Evolutionary conservation across 202 grass and related monocot species (phyloP), one percentile per base, ranked within the genome.

Genomic region (Zizania palustris): DNA sequence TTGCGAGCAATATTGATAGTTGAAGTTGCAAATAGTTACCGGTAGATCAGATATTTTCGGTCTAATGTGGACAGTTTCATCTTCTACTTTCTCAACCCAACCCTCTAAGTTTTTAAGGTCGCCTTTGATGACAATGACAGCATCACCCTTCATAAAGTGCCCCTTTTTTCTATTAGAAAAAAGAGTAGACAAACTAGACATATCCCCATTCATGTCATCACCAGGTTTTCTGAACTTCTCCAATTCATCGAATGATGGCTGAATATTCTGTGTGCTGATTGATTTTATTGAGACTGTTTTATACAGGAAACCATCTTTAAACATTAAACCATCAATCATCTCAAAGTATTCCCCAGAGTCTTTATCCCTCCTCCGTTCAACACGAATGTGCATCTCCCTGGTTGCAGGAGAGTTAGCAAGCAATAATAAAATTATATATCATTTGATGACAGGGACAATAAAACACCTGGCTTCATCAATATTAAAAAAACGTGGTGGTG

Each of bases 91-190:
- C 68, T 93, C 90, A 85, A 97, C 84, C 67, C 64, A 88, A 12
- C 93, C 93, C 79, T 87, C 78, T 21, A 93, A 70, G 71, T 91
- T 82, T 69, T 91, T 93, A 1, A 93, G 84, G 69, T 93, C 93
- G n/a, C 88, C 93, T 40, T 84, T 87, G 21, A 93, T 80, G 62
- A 97, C 83, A 83, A 97, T 87, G 40, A 97, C 93, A 48, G 84
- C 84, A 89, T 97, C 93, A 41, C 90, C 86, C 83, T 97, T 97
- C 86, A 97, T 88, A 43, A 97, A 97, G 71, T 97, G 86, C 9
- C 86, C 81, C 28, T 91, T 97, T 71, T 89, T 93, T 74, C 90
- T 91, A 63, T 89, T 91, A 71, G 87, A 53, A 86, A 90, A 97
- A 9, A 97, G 82, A 74, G 88, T 84, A 15, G 93, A 93, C 59